phyloP scores from a whole-genome alignment of 2,329 filamentous ascomycete species.

The Cyclaneusma minus region DNA sequence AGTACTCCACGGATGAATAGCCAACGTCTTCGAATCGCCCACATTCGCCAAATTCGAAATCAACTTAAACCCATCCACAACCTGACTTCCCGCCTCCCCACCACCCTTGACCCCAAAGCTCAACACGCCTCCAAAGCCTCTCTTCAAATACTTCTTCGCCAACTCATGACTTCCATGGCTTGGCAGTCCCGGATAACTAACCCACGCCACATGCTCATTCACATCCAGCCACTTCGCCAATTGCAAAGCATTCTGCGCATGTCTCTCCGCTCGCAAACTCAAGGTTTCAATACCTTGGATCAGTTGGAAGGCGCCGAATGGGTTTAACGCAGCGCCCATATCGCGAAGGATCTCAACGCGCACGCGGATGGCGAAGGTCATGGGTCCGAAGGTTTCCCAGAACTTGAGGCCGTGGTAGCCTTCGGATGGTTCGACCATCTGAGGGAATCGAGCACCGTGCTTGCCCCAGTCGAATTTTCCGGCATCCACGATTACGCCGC shows the following conservation, averaged over 20 bases:
- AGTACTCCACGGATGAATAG: slow-evolving; percentile 89
- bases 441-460: slow-evolving; percentile 71
- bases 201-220: slow-evolving; percentile 78
- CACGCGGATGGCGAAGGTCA: slow-evolving; percentile 71
- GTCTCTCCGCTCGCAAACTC: slow-evolving; percentile 70
- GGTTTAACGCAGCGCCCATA: slow-evolving; percentile 67
- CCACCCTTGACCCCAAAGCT: slow-evolving; percentile 91
- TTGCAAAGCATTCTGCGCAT: slow-evolving; percentile 68
- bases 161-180: slow-evolving; percentile 65
- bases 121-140: slow-evolving; percentile 79
- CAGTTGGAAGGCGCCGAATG: slow-evolving; percentile 86
- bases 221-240: slow-evolving; percentile 72
- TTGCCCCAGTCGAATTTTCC: slow-evolving; percentile 93
- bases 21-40: slow-evolving; percentile 86
- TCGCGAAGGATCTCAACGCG: slow-evolving; percentile 86
- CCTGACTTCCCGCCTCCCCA: slow-evolving; percentile 63
- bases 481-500: slow-evolving; percentile 70
- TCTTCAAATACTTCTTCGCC: slow-evolving; percentile 75
- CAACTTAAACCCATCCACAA: slow-evolving; percentile 89
- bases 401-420: slow-evolving; percentile 92
- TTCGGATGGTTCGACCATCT: slow-evolving; percentile 76
- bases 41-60: slow-evolving; percentile 95
- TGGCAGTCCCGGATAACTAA: slow-evolving; percentile 80
- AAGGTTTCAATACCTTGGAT: slow-evolving; percentile 82
- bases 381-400: slow-evolving; percentile 77